Evolutionary conservation across 2,329 filamentous ascomycete genomes (phyloP), one percentile per base, ranked within the genome.

Genomic region (Trichothecium sympodiale): DNA sequence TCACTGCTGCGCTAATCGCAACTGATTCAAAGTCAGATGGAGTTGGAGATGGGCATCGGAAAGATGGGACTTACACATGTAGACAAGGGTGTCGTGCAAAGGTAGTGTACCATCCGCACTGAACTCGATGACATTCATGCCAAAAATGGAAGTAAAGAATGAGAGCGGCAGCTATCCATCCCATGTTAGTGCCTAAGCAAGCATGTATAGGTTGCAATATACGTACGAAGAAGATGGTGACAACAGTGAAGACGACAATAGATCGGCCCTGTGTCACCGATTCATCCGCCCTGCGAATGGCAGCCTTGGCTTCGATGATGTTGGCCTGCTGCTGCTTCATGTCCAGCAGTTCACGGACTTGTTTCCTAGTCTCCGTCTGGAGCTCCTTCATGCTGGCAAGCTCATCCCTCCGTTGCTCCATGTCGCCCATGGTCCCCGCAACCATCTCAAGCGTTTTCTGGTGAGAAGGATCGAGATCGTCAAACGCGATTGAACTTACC

Each of bases 271-370:
- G 64, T 3, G 52, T 53, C 4, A 61, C 55, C 0, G 54, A 59
- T 35, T 66, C 58, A 1, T 61, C 54, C 0, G 56, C 57, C 26
- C 64, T 55, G 15, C 51, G 55, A 14, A 61, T 52, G 0, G 63
- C 52, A 9, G 60, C 55, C 50, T 59, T 61, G 1, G 63, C 62
- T 39, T 67, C 61, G 8, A 66, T 54, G 2, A 67, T 58, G 31
- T 60, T 57, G 0, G 63, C 61, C 38, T 67, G 63, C 41, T 67
- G 63, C 30, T 66, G 63, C 37, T 67, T 67, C 31, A 67, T 48
- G 0, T 50, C 51, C 2, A 66, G 46, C 2, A 67, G 47, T 31
- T 61, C 57, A 31, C 48, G 45, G 33, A 52, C 49, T 43, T 51
- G 48, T 8, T 34, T 37, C 17, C 49, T 40, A 2, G 47, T 49